These are phyloP conservation scores for Diddensiella santjacobensis DNA, from an alignment of 805 yeast genomes.

Conservation along the genomic window DNA sequence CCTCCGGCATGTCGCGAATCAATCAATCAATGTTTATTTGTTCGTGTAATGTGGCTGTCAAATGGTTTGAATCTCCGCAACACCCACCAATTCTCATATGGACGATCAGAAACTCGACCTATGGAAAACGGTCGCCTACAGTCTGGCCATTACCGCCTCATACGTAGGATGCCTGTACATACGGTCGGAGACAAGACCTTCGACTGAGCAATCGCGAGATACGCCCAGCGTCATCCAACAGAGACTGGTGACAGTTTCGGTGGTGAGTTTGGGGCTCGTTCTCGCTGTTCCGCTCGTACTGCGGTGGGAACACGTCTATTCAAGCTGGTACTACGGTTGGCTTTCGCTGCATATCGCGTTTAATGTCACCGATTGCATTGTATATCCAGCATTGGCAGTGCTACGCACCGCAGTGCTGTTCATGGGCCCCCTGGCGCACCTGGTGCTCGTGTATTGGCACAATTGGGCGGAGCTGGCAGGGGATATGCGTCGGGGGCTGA, in stretches of 20 bases:
- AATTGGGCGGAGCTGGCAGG: conserved; percentile 7
- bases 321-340: conserved; percentile 15
- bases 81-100: too few species aligned
- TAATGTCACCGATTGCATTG: conserved; percentile 5
- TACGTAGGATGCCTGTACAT: conserved; percentile 27
- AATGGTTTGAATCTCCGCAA: too few species aligned
- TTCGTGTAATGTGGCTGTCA: too few species aligned
- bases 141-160: conserved; percentile 17
- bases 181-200: conserved; percentile 22
- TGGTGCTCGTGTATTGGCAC: conserved; percentile 27
- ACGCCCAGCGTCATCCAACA: conserved; percentile 21
- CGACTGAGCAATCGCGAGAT: conserved; percentile 19
- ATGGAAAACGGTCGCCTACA: conserved; percentile 9
- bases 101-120: conserved; percentile 2
- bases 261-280: conserved; percentile 34
- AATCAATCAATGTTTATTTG: too few species aligned
- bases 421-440: conserved; percentile 46
- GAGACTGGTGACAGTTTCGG: conserved; percentile 31
- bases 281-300: conserved; percentile 24
- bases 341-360: conserved; percentile 11
- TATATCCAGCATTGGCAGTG: conserved; percentile 25
- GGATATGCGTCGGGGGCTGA: conserved; percentile 27
- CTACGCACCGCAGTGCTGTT: conserved; percentile 41
- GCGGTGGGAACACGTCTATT: conserved; percentile 6
- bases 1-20: too few species aligned